Percentiles rank a stretch among this genome's conserved stretches.
These are phyloP conservation scores for Tetrapisispora pingtungensis DNA, from an alignment of 805 yeast genomes.

Conservation along the genomic window DNA sequence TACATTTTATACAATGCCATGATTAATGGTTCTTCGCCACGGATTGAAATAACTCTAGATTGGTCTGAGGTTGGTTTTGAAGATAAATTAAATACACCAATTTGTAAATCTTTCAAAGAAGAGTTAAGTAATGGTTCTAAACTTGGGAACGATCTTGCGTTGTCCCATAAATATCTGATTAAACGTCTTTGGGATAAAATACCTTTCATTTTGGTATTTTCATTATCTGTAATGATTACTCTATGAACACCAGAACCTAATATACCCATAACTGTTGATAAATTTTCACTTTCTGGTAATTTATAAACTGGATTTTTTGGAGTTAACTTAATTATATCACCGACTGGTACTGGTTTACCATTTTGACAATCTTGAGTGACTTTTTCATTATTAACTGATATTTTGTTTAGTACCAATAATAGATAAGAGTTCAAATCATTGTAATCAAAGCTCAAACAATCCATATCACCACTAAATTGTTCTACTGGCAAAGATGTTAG, in stretches of 20 bases:
- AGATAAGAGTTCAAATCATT: constrained; percentile 82
- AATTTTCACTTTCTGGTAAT: constrained; percentile 55
- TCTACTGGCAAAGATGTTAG: constrained; percentile 83
- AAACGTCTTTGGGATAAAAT: constrained; percentile 84
- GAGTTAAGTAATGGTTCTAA: constrained; percentile 66
- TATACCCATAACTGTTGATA: constrained; percentile 70
- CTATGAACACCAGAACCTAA: constrained; percentile 95
- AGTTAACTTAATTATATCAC: constrained; percentile 72
- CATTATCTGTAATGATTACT: constrained; percentile 62
- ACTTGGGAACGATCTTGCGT: constrained; percentile 75
- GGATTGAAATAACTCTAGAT: constrained; percentile 63
- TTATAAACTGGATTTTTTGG: constrained; percentile 84
- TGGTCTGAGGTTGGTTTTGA: constrained; percentile 31
- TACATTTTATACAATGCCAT: constrained; percentile 86
- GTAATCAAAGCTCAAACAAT: constrained; percentile 83
- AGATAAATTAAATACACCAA: constrained; percentile 47
- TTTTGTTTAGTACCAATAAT: constrained; percentile 71
- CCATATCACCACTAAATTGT: constrained; percentile 42
- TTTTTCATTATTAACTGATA: constrained; percentile 30
- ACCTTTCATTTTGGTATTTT: constrained; percentile 56
- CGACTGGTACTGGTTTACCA: constrained; percentile 88
- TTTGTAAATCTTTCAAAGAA: constrained; percentile 59
- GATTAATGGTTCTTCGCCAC: constrained; percentile 77
- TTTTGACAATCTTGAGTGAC: constrained; percentile 52
- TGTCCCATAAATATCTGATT: constrained; percentile 81